Evolutionary conservation across 352 stramenopile species (phyloP), one percentile per base, ranked within the genome.

Genomic region (Globisporangium emineosum): DNA sequence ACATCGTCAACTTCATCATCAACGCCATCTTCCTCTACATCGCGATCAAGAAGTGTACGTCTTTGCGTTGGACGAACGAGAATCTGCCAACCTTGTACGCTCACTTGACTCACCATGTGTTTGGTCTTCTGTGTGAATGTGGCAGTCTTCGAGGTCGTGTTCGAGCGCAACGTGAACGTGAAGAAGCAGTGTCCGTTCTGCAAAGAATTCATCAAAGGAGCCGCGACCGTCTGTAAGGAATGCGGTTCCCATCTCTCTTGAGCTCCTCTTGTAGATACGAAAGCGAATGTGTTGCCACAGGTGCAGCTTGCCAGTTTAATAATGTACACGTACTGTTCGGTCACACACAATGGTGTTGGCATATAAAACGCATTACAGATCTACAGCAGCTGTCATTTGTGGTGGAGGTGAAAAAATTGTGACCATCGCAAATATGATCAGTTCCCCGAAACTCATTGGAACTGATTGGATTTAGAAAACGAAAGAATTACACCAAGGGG

Each of bases 1-100:
- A 90, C 69, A 66, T 88, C 50, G 67, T 90, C 65, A 90, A 90
- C 62, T 90, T 90, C 55, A 56, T 89, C 63, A 85, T 86, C 65
- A 87, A 89, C 47, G 79, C 81, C 8, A 68, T 90, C 23, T 90
- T 90, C 58, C 69, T 90, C 30, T 90, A 88, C 69, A 64, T 88
- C 50, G 78, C 81, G 19, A 79, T 90, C 56, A 90, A 90, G 63
- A 87, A 90, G 76, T 73, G 77, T 86, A 53, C 25, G 68, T 53
- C 8, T 49, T 32, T 32, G 27, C 25, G 30, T 27, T 17, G 55
- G 27, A 35, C 54, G 35, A 12, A 17, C n/a, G 12, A 25, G 15
- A 23, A 7, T 13, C 59, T 51, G 1, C 43, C 49, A 8, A n/a
- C 12, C 3, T 56, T 23, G 17, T 33, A 29, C 7, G 5, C 37